phyloP scores from a whole-genome alignment of 306 rosid species.

The Quercus ilex region DNA sequence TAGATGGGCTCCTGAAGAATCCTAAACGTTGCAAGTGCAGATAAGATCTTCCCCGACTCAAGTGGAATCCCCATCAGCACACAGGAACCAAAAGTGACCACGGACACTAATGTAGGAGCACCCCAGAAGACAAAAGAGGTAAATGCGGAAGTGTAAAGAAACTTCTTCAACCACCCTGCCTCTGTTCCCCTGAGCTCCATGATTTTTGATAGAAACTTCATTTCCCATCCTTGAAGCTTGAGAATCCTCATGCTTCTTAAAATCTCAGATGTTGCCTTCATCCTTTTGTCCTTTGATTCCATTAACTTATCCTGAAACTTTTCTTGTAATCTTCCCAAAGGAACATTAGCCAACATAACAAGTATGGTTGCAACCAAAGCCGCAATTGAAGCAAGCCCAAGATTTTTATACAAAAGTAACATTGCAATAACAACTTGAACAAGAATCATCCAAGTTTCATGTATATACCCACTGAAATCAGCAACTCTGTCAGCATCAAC shows the following conservation, averaged over 20 bases:
- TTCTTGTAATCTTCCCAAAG: conserved; percentile 41
- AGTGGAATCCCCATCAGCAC: conserved; percentile 25
- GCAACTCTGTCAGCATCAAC: conserved; percentile 57
- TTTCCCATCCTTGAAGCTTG: conserved; percentile 71
- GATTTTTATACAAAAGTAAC: conserved; percentile 42
- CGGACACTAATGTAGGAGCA: conserved; percentile 53
- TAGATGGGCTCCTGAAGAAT: too few relatives aligned
- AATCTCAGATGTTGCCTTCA: conserved; percentile 56
- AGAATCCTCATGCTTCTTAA: conserved; percentile 63
- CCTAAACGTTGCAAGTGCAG: too few relatives aligned
- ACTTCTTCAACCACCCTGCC: conserved; percentile 44
- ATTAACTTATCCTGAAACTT: conserved; percentile 45
- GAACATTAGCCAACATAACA: conserved; percentile 49
- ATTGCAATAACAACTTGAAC: conserved; percentile 40
- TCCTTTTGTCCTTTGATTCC: conserved; percentile 55
- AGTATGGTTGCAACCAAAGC: conserved; percentile 39
- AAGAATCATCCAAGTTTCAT: conserved; percentile 39
- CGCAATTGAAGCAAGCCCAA: conserved; percentile 49
- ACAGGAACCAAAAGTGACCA: conserved; percentile 47
- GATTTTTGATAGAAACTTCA: conserved; percentile 49
- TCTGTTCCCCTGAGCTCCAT: conserved; percentile 37
- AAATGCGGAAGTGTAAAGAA: conserved; percentile 25
- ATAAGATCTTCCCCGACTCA: too few relatives aligned
- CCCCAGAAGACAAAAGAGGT: conserved; percentile 39
- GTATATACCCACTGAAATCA: conserved; percentile 33